phyloP scores from a whole-genome alignment of 2,329 filamentous ascomycete species.

The Cytospora piceae region DNA sequence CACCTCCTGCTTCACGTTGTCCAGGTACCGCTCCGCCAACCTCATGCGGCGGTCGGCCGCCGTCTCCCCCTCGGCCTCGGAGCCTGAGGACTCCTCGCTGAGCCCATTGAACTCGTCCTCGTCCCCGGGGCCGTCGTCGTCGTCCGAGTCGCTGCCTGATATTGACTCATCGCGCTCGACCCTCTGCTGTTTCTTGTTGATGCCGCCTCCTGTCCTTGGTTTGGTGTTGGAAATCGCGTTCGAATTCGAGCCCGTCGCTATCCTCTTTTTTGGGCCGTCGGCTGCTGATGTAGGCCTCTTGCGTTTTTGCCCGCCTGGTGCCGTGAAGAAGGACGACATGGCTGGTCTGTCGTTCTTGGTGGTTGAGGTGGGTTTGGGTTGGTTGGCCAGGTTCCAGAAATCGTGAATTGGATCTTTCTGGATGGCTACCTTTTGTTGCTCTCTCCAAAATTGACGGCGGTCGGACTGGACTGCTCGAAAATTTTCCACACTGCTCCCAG shows the following conservation, averaged over 20 bases:
- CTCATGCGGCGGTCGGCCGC: slow-evolving; percentile 84
- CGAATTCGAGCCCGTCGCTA: slow-evolving; percentile 51
- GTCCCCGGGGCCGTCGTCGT: slow-evolving; percentile 52
- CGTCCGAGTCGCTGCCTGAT: slow-evolving; percentile 79
- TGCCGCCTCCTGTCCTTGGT: slow-evolving; percentile 39
- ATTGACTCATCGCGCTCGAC: slow-evolving; percentile 74
- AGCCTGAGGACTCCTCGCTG: slow-evolving; percentile 65
- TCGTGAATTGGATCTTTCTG: neutral
- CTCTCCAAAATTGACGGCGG: slow-evolving; percentile 22
- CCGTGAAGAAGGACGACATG: slow-evolving; percentile 97
- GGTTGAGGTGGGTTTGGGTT: slow-evolving; percentile 33
- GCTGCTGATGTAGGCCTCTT: slow-evolving; percentile 65
- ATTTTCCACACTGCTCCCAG: slow-evolving; percentile 27
- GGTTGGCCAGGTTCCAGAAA: slow-evolving; percentile 17
- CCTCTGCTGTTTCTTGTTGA: slow-evolving; percentile 45
- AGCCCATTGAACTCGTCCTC: slow-evolving; percentile 38
- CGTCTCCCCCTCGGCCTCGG: slow-evolving; percentile 81
- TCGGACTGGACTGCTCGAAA: slow-evolving; percentile 22
- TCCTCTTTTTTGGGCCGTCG: slow-evolving; percentile 63
- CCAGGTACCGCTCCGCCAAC: slow-evolving; percentile 88
- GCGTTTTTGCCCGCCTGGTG: slow-evolving; percentile 83
- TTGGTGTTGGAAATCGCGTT: slow-evolving; percentile 48
- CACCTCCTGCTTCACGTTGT: slow-evolving; percentile 83
- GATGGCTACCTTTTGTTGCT: slow-evolving; percentile 34
- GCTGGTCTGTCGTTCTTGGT: slow-evolving; percentile 31